These are phyloP conservation scores for Berkeleyomyces basicola DNA, from an alignment of 2,329 filamentous ascomycete species.

Conservation along the genomic window DNA sequence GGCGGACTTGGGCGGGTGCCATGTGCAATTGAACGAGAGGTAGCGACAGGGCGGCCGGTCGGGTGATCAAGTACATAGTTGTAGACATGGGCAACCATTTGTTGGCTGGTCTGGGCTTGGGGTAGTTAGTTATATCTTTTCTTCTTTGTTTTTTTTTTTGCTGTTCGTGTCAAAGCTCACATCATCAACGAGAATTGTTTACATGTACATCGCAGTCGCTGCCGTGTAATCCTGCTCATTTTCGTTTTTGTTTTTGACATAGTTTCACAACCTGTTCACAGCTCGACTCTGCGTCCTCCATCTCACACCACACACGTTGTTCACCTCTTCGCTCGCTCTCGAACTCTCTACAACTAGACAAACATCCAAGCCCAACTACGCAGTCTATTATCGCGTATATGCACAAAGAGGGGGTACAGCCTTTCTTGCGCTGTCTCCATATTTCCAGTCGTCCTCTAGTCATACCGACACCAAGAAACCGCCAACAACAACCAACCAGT, in stretches of 20 bases:
- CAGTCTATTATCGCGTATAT: not conserved
- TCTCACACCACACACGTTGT: not conserved
- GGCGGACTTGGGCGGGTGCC: no score
- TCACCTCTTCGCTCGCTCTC: not conserved
- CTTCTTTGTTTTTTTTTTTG: not conserved
- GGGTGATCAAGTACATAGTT: no score
- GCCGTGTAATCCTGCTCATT: no score
- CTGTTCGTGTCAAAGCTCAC: not conserved
- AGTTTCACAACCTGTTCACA: not conserved
- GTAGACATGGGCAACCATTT: no score
- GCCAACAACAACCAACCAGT: not conserved
- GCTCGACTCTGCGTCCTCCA: not conserved
- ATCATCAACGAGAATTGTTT: no score
- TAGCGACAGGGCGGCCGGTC: no score
- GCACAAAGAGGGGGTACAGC: not conserved
- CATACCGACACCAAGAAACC: not conserved
- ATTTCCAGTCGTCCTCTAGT: conserved; percentile 7
- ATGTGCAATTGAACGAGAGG: no score
- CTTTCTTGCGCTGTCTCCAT: not conserved
- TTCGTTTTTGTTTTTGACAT: not conserved
- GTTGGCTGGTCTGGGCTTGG: no score
- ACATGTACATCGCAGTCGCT: no score
- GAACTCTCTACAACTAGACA: not conserved
- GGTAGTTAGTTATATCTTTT: not conserved
- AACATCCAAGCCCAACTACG: no score